Evolutionary conservation across 2,329 filamentous ascomycete species (phyloP).

Genomic region (Aspergillus sp.): DNA sequence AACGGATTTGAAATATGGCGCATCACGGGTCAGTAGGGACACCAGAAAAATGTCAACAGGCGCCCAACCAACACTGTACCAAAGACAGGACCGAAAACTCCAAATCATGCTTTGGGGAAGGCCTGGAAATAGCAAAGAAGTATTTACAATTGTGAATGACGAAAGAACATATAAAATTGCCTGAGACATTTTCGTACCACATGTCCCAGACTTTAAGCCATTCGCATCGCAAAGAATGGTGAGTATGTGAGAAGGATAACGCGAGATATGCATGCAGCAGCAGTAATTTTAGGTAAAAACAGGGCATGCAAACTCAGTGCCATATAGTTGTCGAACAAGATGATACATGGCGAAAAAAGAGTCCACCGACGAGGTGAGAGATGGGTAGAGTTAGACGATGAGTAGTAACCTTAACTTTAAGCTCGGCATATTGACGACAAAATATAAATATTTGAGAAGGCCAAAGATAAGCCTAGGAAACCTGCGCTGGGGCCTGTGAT

Average conservation of each 20-base stretch:
- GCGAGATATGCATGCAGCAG: not conserved
- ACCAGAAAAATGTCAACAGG: not conserved
- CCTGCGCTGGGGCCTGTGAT: constrained; percentile 29
- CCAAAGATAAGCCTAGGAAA: constrained; percentile 23
- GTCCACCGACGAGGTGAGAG: not conserved
- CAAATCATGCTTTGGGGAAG: constrained; percentile 8
- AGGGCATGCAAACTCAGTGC: constrained; percentile 21
- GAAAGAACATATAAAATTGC: constrained; percentile 1
- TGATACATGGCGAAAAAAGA: constrained; percentile 2
- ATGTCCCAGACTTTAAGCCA: not conserved
- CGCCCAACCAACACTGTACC: constrained; percentile 1
- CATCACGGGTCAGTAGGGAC: not conserved
- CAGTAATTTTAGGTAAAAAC: not conserved
- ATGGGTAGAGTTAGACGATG: not conserved
- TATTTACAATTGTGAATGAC: constrained; percentile 9
- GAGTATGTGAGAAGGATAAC: not conserved
- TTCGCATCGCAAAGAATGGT: not conserved
- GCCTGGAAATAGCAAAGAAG: constrained; percentile 4
- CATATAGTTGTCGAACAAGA: constrained; percentile 18
- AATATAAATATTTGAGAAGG: not conserved
- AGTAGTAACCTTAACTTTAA: not conserved
- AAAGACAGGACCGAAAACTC: constrained; percentile 9
- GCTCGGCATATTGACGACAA: not conserved
- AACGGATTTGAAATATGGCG: not conserved
- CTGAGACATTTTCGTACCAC: not conserved